Conservation (phyloP, 805 yeast genomes). For the Suhomyces faveliae region DNA sequence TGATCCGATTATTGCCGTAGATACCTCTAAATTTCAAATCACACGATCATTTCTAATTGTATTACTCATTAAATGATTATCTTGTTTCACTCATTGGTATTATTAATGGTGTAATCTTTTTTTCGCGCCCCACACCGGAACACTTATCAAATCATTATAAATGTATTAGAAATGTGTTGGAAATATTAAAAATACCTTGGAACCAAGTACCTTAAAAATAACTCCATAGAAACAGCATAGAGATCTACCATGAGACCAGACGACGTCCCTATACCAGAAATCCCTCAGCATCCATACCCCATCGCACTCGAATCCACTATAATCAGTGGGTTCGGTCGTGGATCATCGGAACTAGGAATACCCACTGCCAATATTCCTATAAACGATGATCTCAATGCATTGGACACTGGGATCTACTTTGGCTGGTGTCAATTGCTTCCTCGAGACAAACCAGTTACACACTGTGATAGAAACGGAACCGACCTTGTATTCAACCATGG, state of each 20-base stretch:
- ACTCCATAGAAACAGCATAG: not conserved
- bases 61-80: too few species aligned
- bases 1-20: not conserved
- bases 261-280: conserved; percentile 38
- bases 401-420: conserved; percentile 82
- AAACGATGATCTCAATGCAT: conserved; percentile 39
- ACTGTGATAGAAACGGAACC: conserved; percentile 19
- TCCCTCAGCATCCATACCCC: conserved; percentile 50
- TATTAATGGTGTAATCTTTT: too few species aligned
- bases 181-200: too few species aligned
- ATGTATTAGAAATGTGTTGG: too few species aligned
- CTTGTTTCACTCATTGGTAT: too few species aligned
- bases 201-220: too few species aligned
- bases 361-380: conserved; percentile 93
- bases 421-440: conserved; percentile 59
- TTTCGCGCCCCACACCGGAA: not conserved
- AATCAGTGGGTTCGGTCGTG: conserved; percentile 90
- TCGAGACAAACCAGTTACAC: conserved; percentile 2
- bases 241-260: conserved; percentile 7
- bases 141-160: too few species aligned
- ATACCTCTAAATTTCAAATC: not conserved
- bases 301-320: conserved; percentile 46
- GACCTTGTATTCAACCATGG: conserved; percentile 61
- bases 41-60: too few species aligned
- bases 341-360: conserved; percentile 87